These are phyloP conservation scores for Chrysanthemum makinoi DNA, from an alignment of 129 eudicot genomes.

Conservation along the genomic window DNA sequence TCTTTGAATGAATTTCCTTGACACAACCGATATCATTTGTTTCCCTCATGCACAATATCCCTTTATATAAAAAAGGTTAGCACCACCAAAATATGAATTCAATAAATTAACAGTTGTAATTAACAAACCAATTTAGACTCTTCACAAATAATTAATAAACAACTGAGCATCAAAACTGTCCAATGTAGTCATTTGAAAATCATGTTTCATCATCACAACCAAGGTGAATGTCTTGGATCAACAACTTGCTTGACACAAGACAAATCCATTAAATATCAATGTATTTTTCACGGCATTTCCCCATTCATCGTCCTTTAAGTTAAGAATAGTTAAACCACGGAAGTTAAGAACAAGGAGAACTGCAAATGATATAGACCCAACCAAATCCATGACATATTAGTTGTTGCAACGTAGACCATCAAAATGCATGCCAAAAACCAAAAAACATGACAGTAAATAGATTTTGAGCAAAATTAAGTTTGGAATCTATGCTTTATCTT, in stretches of 20 bases:
- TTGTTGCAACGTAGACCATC: background rate
- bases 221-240: background rate
- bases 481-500: too few species aligned
- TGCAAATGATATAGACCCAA: conserved; percentile 77
- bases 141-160: background rate
- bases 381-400: background rate
- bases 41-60: too few species aligned
- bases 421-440: too few species aligned
- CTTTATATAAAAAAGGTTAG: too few species aligned
- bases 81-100: too few species aligned
- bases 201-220: background rate
- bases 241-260: conserved; percentile 75
- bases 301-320: conserved; percentile 36
- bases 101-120: too few species aligned
- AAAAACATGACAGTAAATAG: background rate
- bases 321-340: conserved; percentile 45
- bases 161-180: too few species aligned
- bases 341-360: conserved; percentile 84
- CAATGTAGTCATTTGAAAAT: too few species aligned
- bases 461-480: too few species aligned
- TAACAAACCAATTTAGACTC: conserved; percentile 9
- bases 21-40: too few species aligned
- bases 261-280: conserved; percentile 75
- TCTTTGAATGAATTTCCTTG: too few species aligned
- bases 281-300: conserved; percentile 75